Base-by-base conservation (phyloP, 148 eudicot species). In the Cornus florida region DNA sequence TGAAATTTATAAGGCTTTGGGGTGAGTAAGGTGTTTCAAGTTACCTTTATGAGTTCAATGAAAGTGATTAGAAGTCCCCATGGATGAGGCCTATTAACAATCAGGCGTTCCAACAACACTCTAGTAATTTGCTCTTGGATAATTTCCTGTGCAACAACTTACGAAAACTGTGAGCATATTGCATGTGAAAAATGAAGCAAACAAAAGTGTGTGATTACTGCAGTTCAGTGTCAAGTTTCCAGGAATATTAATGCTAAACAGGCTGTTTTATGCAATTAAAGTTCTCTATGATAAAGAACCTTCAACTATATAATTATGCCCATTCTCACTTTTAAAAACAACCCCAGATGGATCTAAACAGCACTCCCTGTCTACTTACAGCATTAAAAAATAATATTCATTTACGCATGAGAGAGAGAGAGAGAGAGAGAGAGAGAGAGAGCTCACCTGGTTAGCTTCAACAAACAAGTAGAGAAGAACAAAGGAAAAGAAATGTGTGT, bases 1-100 rank as follows among this genome's bases (percentile, higher is more conserved):
- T 14, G 17, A 53, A 17, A 53, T 53, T 53, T 12, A 53, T 12
- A 16, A 19, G 19, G 59, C 10, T 53, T 13, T 12, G 59, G 59
- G 59, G 59, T 12, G 16, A 12, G 59, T 12, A 53, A 14, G 59
- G 59, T 53, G 19, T 13, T 53, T 53, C 17, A 53, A 46, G 48
- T 69, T 80, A 97, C 99, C 99, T 94, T 97, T 65, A 92, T 97
- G 14, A 97, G 91, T 85, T 97, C 99, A 64, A 92, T 91, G 86
- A 97, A 97, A 0, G 99, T 90, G 67, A 91, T 88, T 60, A 97
- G 87, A 71, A 97, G 93, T 17, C 99, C 99, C 99, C 98, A 97
- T 12, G 99, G 99, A 84, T 94, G 99, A 75, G 99, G 99, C 71
- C 92, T 78, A 69, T 91, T 91, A 6, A 91, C 98, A 70, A 94